Conservation (phyloP, 352 stramenopile genomes). For the Globisporangium barbulae region DNA sequence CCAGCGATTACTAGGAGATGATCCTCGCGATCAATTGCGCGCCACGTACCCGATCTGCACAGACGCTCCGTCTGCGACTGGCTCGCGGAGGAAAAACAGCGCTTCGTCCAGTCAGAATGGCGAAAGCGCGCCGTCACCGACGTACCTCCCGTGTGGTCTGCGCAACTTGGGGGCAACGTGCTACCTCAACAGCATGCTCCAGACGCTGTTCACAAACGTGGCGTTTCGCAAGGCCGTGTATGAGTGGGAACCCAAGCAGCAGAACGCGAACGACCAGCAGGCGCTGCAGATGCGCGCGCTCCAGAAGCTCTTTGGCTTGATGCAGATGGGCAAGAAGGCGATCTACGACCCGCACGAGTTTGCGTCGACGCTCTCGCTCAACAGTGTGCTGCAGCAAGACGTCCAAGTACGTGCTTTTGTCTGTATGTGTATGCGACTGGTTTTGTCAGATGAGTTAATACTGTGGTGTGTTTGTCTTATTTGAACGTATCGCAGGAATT, state of each 20-base stretch:
- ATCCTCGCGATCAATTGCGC: conserved; percentile 56
- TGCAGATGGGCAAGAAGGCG: conserved; percentile 73
- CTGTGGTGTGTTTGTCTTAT: not conserved
- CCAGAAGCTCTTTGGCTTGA: conserved; percentile 79
- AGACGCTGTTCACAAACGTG: conserved; percentile 75
- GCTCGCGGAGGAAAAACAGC: conserved; percentile 9
- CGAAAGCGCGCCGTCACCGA: not conserved
- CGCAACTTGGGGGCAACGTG: conserved; percentile 86
- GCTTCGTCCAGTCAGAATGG: conserved; percentile 1
- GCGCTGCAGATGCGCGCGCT: conserved; percentile 73
- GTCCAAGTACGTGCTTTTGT: conserved; percentile 47
- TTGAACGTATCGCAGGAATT: conserved; percentile 63
- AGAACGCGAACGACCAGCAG: conserved; percentile 41
- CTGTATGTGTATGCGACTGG: not conserved
- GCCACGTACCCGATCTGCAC: conserved; percentile 18
- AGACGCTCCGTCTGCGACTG: not conserved
- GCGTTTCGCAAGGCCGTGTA: conserved; percentile 76
- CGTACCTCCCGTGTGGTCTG: conserved; percentile 51
- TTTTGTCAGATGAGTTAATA: not conserved
- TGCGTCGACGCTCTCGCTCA: conserved; percentile 67
- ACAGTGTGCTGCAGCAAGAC: conserved; percentile 86
- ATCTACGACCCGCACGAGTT: conserved; percentile 81
- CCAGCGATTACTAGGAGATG: conserved; percentile 53
- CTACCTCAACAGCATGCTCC: conserved; percentile 88
- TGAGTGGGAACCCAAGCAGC: conserved; percentile 68